A percentile compares a stretch with the other conserved stretches of the same genome.
Conservation (phyloP, 2,329 filamentous ascomycete species). For the Leptographium procerum region DNA sequence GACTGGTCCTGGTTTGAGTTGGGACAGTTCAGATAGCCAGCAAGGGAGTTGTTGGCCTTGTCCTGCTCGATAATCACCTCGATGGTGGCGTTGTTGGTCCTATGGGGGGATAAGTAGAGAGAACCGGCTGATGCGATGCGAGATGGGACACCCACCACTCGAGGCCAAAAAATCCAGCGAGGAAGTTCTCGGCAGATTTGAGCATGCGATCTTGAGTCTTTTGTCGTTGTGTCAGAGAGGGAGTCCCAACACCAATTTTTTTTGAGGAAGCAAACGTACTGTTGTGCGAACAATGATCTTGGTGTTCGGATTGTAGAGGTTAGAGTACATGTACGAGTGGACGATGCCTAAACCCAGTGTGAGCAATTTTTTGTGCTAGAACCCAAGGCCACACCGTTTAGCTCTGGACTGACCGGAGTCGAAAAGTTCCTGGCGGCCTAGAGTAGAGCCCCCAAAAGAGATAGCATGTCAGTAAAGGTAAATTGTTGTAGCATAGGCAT, state of each 20-base stretch:
- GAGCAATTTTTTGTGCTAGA: not conserved
- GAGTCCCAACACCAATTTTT: too few species aligned
- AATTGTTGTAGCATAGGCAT: not conserved
- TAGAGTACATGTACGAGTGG: conserved; percentile 62
- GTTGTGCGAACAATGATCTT: conserved; percentile 66
- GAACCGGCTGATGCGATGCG: too few species aligned
- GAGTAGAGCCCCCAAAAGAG: not conserved
- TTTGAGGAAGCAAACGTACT: conserved; percentile 19
- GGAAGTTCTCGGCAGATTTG: conserved; percentile 65
- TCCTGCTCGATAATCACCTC: conserved; percentile 56
- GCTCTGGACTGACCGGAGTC: conserved; percentile 39
- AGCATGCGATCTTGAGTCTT: conserved; percentile 66
- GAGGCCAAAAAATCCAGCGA: conserved; percentile 68
- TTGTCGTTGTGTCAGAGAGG: not conserved
- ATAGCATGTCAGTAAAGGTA: not conserved
- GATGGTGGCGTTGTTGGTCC: conserved; percentile 59
- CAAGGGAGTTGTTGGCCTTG: conserved; percentile 59
- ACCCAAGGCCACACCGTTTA: not conserved
- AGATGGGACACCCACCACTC: conserved; percentile 37
- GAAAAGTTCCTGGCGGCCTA: conserved; percentile 57
- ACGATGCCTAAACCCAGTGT: conserved; percentile 37
- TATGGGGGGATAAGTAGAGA: conserved; percentile 11
- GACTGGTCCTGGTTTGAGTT: conserved; percentile 42
- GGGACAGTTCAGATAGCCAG: conserved; percentile 55
- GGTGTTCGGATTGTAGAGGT: conserved; percentile 58